Conservation (phyloP, 2,329 filamentous ascomycete species). For the Fusarium burgessii region DNA sequence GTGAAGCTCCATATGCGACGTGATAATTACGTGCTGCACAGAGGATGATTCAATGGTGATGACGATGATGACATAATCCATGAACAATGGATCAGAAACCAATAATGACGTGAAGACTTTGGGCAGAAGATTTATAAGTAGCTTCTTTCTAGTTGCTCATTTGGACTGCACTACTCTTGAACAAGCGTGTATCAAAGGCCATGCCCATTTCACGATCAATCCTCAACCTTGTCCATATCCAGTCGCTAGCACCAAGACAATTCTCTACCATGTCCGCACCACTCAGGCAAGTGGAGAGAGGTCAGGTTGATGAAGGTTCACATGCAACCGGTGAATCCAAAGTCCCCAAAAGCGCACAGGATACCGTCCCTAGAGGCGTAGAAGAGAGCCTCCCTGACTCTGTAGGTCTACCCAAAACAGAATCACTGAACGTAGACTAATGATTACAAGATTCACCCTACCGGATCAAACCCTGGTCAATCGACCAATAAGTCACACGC, state of each 20-base stretch:
- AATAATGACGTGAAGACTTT: not conserved
- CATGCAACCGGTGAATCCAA: slow-evolving; percentile 35
- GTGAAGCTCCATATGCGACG: no score
- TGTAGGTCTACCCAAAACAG: not conserved
- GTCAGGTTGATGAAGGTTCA: slow-evolving; percentile 8
- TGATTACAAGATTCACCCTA: slow-evolving; percentile 33
- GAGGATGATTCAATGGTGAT: no score
- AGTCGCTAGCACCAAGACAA: not conserved
- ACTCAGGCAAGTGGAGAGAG: slow-evolving; percentile 13
- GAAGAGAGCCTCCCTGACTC: slow-evolving; percentile 37
- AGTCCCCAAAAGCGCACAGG: slow-evolving; percentile 23
- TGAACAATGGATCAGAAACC: not conserved
- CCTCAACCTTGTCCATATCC: not conserved
- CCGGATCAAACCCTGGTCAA: slow-evolving; percentile 22
- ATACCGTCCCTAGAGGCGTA: slow-evolving; percentile 19
- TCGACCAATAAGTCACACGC: slow-evolving; percentile 39
- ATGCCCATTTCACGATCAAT: not conserved
- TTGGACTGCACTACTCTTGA: no score
- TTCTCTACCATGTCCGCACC: slow-evolving; percentile 2
- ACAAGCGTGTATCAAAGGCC: not conserved
- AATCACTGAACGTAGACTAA: not conserved
- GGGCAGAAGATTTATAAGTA: not conserved
- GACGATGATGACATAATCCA: not conserved
- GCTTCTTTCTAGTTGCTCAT: accelerated
- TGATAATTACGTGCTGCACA: not conserved